Conservation (phyloP, 495 filamentous ascomycete genomes). For the Umbilicaria muhlenbergii region DNA sequence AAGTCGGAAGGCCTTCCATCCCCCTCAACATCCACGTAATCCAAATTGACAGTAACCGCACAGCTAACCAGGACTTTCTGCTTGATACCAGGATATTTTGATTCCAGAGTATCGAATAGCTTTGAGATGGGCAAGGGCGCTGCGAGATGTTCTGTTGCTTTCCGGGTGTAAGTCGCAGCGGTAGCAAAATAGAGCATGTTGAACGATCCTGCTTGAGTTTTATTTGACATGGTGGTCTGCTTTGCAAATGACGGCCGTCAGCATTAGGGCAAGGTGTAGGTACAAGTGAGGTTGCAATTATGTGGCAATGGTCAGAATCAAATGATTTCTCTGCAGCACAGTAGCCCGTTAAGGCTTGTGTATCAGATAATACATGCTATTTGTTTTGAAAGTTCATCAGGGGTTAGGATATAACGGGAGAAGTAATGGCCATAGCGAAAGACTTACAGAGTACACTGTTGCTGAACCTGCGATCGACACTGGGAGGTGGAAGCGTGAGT, state of each 20-base stretch:
- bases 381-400: slow-evolving; percentile 27
- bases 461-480: too few species aligned
- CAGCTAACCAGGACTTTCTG: slow-evolving; percentile 58
- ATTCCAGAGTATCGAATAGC: slow-evolving; percentile 60
- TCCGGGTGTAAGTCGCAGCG: slow-evolving; percentile 56
- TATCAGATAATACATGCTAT: slow-evolving; percentile 60
- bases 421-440: neutral
- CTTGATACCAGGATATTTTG: slow-evolving; percentile 64
- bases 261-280: slow-evolving; percentile 9
- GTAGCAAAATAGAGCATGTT: slow-evolving; percentile 79
- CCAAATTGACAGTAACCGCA: slow-evolving; percentile 71
- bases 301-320: neutral
- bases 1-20: slow-evolving; percentile 11
- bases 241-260: neutral
- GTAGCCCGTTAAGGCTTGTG: slow-evolving; percentile 6
- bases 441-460: too few species aligned
- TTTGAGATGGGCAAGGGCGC: slow-evolving; percentile 53
- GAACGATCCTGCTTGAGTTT: slow-evolving; percentile 43
- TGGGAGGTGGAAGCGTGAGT: too few species aligned
- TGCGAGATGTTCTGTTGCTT: slow-evolving; percentile 50
- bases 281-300: neutral
- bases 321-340: slow-evolving; percentile 12
- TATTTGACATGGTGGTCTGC: slow-evolving; percentile 16
- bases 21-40: slow-evolving; percentile 64
- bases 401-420: neutral